Evolutionary conservation across 805 yeast species (phyloP).

Genomic region (Myxozyma vanderwaltii): DNA sequence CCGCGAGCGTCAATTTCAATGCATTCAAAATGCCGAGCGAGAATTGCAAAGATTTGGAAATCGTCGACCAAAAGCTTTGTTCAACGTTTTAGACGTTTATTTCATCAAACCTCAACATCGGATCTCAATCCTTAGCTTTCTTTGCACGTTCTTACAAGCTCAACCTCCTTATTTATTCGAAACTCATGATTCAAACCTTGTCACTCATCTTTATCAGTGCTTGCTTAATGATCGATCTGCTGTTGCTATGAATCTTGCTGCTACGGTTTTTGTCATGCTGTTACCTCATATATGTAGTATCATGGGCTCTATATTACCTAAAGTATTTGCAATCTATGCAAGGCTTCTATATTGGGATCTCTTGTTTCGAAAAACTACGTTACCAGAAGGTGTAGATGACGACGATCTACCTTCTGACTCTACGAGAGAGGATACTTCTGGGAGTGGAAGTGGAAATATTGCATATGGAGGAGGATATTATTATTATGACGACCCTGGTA

Average conservation of each 20-base stretch:
- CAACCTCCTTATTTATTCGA: constrained; percentile 41
- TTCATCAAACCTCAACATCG: constrained; percentile 45
- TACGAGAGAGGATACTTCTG: not conserved
- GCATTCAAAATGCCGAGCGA: constrained; percentile 48
- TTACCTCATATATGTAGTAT: constrained; percentile 51
- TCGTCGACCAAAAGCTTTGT: constrained; percentile 45
- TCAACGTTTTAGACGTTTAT: constrained; percentile 45
- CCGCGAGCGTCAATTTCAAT: constrained; percentile 53
- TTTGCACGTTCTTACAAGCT: constrained; percentile 41
- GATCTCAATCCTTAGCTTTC: constrained; percentile 42
- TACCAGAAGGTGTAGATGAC: not conserved
- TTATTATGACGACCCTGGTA: constrained; percentile 19
- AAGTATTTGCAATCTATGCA: constrained; percentile 50
- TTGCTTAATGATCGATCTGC: constrained; percentile 49
- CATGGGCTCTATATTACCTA: constrained; percentile 45
- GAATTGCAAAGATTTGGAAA: constrained; percentile 50
- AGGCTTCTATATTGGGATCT: constrained; percentile 49
- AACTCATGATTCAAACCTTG: constrained; percentile 45
- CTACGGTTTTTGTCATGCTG: constrained; percentile 47
- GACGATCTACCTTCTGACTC: not conserved
- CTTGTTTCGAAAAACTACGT: constrained; percentile 16
- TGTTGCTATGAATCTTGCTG: constrained; percentile 45
- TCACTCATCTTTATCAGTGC: constrained; percentile 46
- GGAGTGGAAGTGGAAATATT: constrained; percentile 9
- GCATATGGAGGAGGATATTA: constrained; percentile 24